Evolutionary conservation across 2,329 filamentous ascomycete species (phyloP).

Genomic region (Exophiala mesophila): DNA sequence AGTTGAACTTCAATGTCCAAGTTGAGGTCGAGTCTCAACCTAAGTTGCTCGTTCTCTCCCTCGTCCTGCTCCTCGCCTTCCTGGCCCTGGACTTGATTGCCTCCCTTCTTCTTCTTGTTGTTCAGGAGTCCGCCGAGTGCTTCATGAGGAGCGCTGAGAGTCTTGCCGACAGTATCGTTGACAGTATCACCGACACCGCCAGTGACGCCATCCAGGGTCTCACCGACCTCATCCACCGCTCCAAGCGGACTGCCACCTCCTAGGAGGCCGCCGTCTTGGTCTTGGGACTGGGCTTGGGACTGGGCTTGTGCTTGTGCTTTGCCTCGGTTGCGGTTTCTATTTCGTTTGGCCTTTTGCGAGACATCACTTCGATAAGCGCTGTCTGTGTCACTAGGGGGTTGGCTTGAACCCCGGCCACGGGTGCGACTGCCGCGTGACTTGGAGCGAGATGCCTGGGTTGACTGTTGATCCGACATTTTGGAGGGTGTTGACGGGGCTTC

Average conservation of each 20-base stretch:
- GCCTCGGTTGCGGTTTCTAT: slow-evolving; percentile 44
- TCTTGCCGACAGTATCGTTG: slow-evolving; percentile 47
- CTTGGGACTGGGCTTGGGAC: slow-evolving; percentile 40
- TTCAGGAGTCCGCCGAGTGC: slow-evolving; percentile 35
- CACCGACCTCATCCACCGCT: slow-evolving; percentile 54
- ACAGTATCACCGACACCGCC: slow-evolving; percentile 49
- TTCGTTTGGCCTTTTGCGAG: slow-evolving; percentile 50
- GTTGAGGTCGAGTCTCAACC: slow-evolving; percentile 55
- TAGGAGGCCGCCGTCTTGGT: slow-evolving; percentile 37
- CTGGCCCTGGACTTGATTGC: slow-evolving; percentile 54
- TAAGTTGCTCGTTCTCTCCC: slow-evolving; percentile 38
- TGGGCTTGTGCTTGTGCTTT: slow-evolving; percentile 36
- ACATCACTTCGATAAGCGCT: slow-evolving; percentile 51
- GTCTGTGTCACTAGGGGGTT: slow-evolving; percentile 46
- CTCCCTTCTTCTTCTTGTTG: slow-evolving; percentile 18
- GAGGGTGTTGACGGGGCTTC: slow-evolving; percentile 20
- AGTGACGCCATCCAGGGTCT: slow-evolving; percentile 42
- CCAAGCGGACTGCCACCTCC: slow-evolving; percentile 45
- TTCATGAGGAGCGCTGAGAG: slow-evolving; percentile 40
- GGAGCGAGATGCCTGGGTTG: slow-evolving; percentile 12
- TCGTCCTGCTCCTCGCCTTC: slow-evolving; percentile 15
- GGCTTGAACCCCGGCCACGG: slow-evolving; percentile 38
- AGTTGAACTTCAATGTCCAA: slow-evolving; percentile 59
- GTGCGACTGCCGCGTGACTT: slow-evolving; percentile 26
- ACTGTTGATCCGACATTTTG: slow-evolving; percentile 22